Evolutionary conservation across 2,329 filamentous ascomycete species (phyloP).

Genomic region (Emericellopsis atlantica): DNA sequence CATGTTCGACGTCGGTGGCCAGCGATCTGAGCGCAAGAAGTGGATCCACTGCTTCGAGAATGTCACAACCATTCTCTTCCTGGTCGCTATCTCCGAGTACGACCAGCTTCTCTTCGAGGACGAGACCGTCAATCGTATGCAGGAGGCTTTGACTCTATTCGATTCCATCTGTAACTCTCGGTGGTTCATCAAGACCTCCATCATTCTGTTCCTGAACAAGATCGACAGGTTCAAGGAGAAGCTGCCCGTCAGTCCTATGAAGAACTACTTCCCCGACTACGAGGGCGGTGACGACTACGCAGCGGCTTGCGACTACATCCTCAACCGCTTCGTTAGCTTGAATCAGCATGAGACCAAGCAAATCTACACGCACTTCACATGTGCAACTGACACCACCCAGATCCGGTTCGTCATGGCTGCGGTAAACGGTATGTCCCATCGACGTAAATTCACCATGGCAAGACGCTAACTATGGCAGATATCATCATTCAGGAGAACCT

Average conservation of each 20-base stretch:
- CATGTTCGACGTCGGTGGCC: conserved; percentile 96
- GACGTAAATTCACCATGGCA: background rate
- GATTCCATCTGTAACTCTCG: conserved; percentile 81
- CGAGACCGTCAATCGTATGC: conserved; percentile 92
- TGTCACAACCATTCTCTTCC: conserved; percentile 90
- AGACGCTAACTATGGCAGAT: conserved; percentile 39
- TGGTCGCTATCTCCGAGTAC: conserved; percentile 95
- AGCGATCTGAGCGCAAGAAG: conserved; percentile 95
- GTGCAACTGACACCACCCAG: conserved; percentile 95
- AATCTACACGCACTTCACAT: conserved; percentile 99
- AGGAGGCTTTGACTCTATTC: conserved; percentile 75
- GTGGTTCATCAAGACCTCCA: conserved; percentile 84
- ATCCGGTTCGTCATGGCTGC: conserved; percentile 99
- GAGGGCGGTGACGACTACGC: conserved; percentile 94
- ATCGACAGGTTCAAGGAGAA: conserved; percentile 85
- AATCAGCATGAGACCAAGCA: conserved; percentile 99
- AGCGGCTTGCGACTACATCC: conserved; percentile 94
- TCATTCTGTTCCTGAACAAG: conserved; percentile 84
- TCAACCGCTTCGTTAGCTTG: conserved; percentile 94
- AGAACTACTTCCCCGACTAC: conserved; percentile 82
- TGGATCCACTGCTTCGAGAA: conserved; percentile 99
- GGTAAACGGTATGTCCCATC: conserved; percentile 67
- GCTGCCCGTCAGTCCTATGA: conserved; percentile 69
- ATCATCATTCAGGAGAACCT: conserved; percentile 99
- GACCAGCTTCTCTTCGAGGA: conserved; percentile 94